Evolutionary conservation across 345 rosid species (phyloP).

Genomic region (Citrus medica): DNA sequence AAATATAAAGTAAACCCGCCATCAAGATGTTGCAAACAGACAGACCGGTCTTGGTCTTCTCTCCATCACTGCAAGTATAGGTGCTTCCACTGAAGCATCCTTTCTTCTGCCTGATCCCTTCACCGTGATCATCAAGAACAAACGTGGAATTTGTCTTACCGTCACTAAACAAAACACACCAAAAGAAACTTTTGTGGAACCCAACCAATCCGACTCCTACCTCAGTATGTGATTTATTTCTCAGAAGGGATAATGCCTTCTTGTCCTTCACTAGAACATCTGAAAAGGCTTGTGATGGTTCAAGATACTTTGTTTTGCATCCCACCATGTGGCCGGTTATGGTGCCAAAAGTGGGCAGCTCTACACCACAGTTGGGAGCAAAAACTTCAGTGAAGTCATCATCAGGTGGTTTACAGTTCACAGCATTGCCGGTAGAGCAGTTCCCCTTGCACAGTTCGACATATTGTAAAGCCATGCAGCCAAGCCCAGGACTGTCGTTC

Average conservation of each 20-base stretch:
- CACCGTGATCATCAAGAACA: constrained; percentile 72
- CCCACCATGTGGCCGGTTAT: constrained; percentile 74
- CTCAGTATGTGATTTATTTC: constrained; percentile 58
- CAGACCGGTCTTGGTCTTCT: constrained; percentile 18
- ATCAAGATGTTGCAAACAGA: constrained; percentile 16
- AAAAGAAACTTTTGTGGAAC: constrained; percentile 62
- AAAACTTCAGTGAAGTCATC: constrained; percentile 76
- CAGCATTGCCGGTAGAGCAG: constrained; percentile 52
- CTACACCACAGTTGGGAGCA: constrained; percentile 83
- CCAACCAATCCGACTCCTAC: constrained; percentile 74
- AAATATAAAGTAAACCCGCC: constrained; percentile 15
- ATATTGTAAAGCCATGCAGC: constrained; percentile 86
- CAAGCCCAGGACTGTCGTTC: constrained; percentile 77
- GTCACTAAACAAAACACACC: constrained; percentile 67
- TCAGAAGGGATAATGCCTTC: constrained; percentile 41
- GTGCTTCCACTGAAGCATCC: constrained; percentile 81
- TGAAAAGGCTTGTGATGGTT: constrained; percentile 58
- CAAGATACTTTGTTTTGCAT: constrained; percentile 59
- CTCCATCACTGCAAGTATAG: constrained; percentile 58
- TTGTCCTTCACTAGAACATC: constrained; percentile 56
- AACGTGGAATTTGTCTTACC: constrained; percentile 61
- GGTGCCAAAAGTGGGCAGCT: constrained; percentile 68
- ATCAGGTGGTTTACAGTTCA: constrained; percentile 60
- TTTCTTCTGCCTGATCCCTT: constrained; percentile 72
- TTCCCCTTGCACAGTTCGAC: constrained; percentile 63